These are phyloP conservation scores for Ilex paraguariensis DNA, from an alignment of 305 asterid species.

Conservation along the genomic window DNA sequence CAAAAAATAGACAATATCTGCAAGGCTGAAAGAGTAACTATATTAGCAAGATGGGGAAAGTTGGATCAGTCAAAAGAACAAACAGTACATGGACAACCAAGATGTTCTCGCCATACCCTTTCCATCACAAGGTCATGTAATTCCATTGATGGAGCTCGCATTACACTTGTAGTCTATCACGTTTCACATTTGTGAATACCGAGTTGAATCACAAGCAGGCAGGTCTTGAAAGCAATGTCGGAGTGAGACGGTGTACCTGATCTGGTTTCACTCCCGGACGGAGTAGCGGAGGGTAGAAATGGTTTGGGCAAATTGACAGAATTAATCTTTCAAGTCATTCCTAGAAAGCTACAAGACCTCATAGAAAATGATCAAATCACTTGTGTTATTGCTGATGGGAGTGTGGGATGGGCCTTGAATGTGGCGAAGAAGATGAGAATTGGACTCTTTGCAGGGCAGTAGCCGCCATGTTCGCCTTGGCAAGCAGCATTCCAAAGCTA, in stretches of 20 bases:
- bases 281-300: constrained; percentile 56
- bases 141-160: constrained; percentile 58
- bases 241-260: constrained; percentile 11
- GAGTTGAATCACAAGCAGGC: constrained; percentile 38
- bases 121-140: constrained; percentile 81
- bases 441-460: constrained; percentile 40
- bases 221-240: constrained; percentile 33
- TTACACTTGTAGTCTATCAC: constrained; percentile 28
- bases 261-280: constrained; percentile 54
- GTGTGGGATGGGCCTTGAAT: constrained; percentile 41
- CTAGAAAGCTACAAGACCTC: constrained; percentile 42
- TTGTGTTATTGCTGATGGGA: constrained; percentile 44
- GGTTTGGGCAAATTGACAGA: constrained; percentile 30
- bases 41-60: too few relatives aligned
- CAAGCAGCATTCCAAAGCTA: constrained; percentile 26
- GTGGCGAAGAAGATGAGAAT: constrained; percentile 40
- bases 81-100: constrained; percentile 31
- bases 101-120: constrained; percentile 55
- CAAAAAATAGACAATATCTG: too few relatives aligned
- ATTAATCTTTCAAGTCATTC: constrained; percentile 30
- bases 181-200: constrained; percentile 53
- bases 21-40: too few relatives aligned
- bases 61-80: neutral
- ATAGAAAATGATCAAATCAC: constrained; percentile 26
- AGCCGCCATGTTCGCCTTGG: constrained; percentile 32